Conservation (phyloP, 768 basidiomycete species). For the Trametes coccinea region DNA sequence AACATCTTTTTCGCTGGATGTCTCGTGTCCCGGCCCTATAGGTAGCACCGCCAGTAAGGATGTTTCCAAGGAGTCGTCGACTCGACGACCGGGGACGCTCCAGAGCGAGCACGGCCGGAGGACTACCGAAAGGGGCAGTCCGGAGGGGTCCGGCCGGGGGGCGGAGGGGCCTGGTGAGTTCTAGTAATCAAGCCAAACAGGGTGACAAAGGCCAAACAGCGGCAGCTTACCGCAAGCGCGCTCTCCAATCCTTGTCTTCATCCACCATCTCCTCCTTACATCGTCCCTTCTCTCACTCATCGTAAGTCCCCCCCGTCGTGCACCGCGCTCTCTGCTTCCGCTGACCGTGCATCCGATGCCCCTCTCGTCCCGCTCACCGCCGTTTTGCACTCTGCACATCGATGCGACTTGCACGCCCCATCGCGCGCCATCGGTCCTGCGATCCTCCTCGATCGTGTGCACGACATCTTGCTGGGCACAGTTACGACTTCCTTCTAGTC, state of each 20-base stretch:
- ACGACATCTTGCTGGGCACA: not conserved
- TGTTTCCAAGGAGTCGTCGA: no score
- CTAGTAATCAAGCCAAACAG: slow-evolving; percentile 27
- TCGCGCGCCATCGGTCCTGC: slow-evolving; percentile 36
- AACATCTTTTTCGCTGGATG: not conserved
- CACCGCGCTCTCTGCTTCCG: not conserved
- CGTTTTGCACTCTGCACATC: slow-evolving; percentile 1
- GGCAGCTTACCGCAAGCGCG: slow-evolving; percentile 6
- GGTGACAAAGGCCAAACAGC: slow-evolving; percentile 25
- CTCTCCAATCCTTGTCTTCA: slow-evolving; percentile 24
- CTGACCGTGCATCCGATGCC: not conserved
- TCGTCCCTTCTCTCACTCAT: slow-evolving; percentile 30
- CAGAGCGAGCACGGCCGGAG: no score
- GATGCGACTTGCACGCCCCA: slow-evolving; percentile 9
- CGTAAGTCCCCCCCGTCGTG: slow-evolving; percentile 4
- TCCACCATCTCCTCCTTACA: slow-evolving; percentile 32
- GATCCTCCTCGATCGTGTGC: slow-evolving; percentile 39
- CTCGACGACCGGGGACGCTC: not conserved
- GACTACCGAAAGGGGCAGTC: slow-evolving; percentile 1
- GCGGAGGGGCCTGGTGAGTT: slow-evolving; percentile 7
- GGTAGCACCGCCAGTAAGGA: no score
- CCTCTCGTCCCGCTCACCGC: not conserved
- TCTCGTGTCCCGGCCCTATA: no score
- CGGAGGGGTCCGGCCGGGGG: slow-evolving; percentile 19
- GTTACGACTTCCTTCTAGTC: slow-evolving; percentile 23